Conservation (phyloP, 2,329 filamentous ascomycete species). For the Pyrenophora seminiperda region DNA sequence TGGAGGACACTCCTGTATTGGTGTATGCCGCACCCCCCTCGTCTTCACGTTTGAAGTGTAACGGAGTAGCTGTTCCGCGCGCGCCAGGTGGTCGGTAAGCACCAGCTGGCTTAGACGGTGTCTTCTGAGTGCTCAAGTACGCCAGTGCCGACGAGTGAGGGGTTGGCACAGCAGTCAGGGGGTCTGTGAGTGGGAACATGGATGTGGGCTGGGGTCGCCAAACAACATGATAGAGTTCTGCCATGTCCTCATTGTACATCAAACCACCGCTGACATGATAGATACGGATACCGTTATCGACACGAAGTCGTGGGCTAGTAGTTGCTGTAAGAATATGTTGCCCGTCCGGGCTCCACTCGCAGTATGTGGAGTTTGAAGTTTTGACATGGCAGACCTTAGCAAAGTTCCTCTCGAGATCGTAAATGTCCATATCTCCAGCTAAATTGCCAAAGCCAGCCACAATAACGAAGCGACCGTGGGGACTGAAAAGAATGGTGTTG, state of each 20-base stretch:
- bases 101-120: slow-evolving; percentile 94
- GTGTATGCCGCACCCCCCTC: slow-evolving; percentile 90
- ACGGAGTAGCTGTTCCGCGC: slow-evolving; percentile 82
- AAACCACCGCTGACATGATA: slow-evolving; percentile 89
- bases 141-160: slow-evolving; percentile 82
- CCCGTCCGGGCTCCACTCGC: slow-evolving; percentile 96
- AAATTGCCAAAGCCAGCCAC: slow-evolving; percentile 97
- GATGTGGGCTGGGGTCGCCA: slow-evolving; percentile 79
- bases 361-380: slow-evolving; percentile 92
- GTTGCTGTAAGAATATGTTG: slow-evolving; percentile 97
- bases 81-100: slow-evolving; percentile 95
- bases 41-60: slow-evolving; percentile 97
- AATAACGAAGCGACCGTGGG: slow-evolving; percentile 87
- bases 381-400: slow-evolving; percentile 92
- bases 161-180: slow-evolving; percentile 72
- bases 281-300: slow-evolving; percentile 94
- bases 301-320: slow-evolving; percentile 89
- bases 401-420: slow-evolving; percentile 93
- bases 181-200: slow-evolving; percentile 68
- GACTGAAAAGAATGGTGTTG: slow-evolving; percentile 95
- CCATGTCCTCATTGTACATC: slow-evolving; percentile 96
- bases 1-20: slow-evolving; percentile 75
- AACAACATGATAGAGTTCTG: slow-evolving; percentile 83
- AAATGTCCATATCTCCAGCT: slow-evolving; percentile 96
- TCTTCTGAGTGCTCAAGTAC: slow-evolving; percentile 86